These are phyloP conservation scores for Claviceps cyperi DNA, from an alignment of 2,329 filamentous ascomycete genomes.

Conservation along the genomic window DNA sequence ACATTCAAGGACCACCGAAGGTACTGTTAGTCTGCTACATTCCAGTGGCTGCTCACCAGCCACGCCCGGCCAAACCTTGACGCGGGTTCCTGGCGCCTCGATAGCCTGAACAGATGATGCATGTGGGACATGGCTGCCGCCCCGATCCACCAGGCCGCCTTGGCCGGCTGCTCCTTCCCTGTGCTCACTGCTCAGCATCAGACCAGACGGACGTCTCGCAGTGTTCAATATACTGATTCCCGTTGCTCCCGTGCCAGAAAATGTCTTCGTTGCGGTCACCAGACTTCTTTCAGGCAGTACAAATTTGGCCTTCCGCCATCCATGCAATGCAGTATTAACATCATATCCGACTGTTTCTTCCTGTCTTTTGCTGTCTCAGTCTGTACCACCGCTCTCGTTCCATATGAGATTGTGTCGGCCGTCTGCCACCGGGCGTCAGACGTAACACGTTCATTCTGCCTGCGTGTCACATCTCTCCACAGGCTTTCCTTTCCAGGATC, in stretches of 20 bases:
- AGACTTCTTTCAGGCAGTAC: background rate
- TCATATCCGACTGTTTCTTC: background rate
- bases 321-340: background rate
- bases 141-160: background rate
- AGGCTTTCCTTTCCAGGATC: background rate
- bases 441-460: background rate
- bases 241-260: too few relatives aligned
- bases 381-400: background rate
- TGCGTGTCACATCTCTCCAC: background rate
- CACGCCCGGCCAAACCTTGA: background rate
- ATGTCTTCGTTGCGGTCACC: background rate
- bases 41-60: background rate
- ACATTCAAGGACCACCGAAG: too few relatives aligned
- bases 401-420: background rate
- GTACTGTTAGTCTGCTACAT: background rate
- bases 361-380: background rate
- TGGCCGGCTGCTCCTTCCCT: background rate
- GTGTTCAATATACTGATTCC: too few relatives aligned
- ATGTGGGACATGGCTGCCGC: background rate
- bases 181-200: background rate
- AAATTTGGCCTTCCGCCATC: background rate
- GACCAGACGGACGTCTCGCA: background rate
- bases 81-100: background rate
- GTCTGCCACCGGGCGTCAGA: too few relatives aligned
- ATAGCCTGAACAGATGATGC: background rate